Evolutionary conservation across 345 rosid species (phyloP).

Genomic region (Noccaea caerulescens): DNA sequence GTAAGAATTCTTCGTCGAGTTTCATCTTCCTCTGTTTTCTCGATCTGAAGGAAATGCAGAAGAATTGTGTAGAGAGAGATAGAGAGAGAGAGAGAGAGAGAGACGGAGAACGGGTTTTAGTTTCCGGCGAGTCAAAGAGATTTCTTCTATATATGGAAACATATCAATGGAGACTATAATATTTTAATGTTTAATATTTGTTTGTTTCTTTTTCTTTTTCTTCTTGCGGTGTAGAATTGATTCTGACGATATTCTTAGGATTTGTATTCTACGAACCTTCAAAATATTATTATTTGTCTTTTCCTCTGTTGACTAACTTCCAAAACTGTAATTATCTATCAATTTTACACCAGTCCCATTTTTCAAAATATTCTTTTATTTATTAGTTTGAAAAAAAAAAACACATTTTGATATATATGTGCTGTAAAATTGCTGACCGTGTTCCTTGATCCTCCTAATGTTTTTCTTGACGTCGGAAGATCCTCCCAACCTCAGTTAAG

Average conservation of each 20-base stretch:
- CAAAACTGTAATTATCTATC: conserved; percentile 12
- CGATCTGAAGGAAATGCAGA: conserved; percentile 6
- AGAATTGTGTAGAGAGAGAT: conserved; percentile 17
- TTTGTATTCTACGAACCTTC: conserved; percentile 10
- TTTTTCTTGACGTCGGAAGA: too few species aligned
- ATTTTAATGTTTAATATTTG: background rate
- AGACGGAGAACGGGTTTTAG: conserved; percentile 10
- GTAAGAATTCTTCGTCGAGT: conserved; percentile 69
- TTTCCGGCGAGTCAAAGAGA: conserved; percentile 31
- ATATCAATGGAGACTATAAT: conserved; percentile 17
- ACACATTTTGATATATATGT: background rate
- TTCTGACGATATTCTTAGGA: conserved; percentile 22
- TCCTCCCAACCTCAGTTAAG: too few species aligned
- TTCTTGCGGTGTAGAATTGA: conserved; percentile 41
- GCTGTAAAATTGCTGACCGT: too few species aligned
- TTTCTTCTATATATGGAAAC: conserved; percentile 41
- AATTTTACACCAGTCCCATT: conserved; percentile 22
- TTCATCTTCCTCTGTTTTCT: conserved; percentile 48
- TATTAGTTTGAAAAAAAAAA: background rate
- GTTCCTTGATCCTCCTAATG: too few species aligned
- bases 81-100: background rate
- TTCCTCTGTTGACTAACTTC: conserved; percentile 29
- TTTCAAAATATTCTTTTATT: conserved; percentile 27
- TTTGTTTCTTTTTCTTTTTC: background rate
- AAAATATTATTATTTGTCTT: background rate